Conservation (phyloP, 129 eudicot genomes). For the Escallonia rubra region DNA sequence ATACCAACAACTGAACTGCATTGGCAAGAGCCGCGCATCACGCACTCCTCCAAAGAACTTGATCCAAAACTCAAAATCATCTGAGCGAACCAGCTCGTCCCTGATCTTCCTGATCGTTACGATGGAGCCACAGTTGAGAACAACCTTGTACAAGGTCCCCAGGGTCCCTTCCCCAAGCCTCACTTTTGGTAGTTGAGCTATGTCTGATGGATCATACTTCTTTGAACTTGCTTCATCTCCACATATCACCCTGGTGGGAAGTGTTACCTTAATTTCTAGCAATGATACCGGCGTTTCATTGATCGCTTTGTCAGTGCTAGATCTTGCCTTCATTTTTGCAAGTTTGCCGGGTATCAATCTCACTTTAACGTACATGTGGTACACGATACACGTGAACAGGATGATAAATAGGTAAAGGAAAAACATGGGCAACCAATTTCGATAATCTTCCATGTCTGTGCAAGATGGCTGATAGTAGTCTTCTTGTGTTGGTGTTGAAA, state of each 20-base stretch:
- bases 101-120: slow-evolving; percentile 26
- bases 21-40: slow-evolving; percentile 27
- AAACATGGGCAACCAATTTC: too few relatives aligned
- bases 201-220: slow-evolving; percentile 33
- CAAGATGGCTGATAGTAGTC: too few relatives aligned
- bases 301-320: slow-evolving; percentile 17
- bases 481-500: too few relatives aligned
- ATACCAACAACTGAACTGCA: slow-evolving; percentile 37
- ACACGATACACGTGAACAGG: slow-evolving; percentile 11
- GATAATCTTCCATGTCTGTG: too few relatives aligned
- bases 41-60: slow-evolving; percentile 30
- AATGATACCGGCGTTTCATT: slow-evolving; percentile 37
- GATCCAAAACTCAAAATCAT: slow-evolving; percentile 38
- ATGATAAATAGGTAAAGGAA: not conserved
- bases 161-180: slow-evolving; percentile 44
- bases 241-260: slow-evolving; percentile 32
- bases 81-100: slow-evolving; percentile 15
- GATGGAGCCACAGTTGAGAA: slow-evolving; percentile 30
- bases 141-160: slow-evolving; percentile 47
- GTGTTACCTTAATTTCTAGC: slow-evolving; percentile 35
- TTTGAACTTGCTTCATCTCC: slow-evolving; percentile 21
- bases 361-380: slow-evolving; percentile 20
- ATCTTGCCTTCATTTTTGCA: slow-evolving; percentile 1
- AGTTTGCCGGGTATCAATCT: slow-evolving; percentile 13
- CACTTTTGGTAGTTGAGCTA: slow-evolving; percentile 35